Evolutionary conservation across 192 early-diverging fungal species (phyloP).

Genomic region (Irineochytrium annulatum): DNA sequence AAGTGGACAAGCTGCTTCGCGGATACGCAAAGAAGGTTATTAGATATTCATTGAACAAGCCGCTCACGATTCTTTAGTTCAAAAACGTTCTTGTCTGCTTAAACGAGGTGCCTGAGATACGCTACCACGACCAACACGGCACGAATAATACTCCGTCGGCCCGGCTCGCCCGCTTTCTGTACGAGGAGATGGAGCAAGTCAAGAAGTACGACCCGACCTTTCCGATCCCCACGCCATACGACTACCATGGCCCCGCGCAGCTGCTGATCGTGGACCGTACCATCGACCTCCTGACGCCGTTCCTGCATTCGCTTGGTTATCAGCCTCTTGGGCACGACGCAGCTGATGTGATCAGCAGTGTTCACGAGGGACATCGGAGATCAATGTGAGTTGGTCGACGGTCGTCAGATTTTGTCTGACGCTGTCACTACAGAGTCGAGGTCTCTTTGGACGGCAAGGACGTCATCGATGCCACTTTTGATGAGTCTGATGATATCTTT

Average conservation of each 20-base stretch:
- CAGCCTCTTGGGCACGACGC: conserved; percentile 93
- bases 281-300: conserved; percentile 79
- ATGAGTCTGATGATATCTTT: conserved; percentile 14
- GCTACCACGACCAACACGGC: conserved; percentile 73
- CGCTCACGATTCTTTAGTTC: conserved; percentile 7
- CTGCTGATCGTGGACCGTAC: conserved; percentile 89
- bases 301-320: conserved; percentile 96
- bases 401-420: too few relatives aligned
- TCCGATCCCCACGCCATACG: conserved; percentile 27
- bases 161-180: conserved; percentile 33
- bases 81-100: conserved; percentile 34
- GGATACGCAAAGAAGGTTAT: conserved; percentile 32
- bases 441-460: too few relatives aligned
- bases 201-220: conserved; percentile 60
- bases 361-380: too few relatives aligned
- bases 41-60: conserved; percentile 70
- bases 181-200: conserved; percentile 78
- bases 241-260: conserved; percentile 56
- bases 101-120: conserved; percentile 85
- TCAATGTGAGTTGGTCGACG: too few relatives aligned
- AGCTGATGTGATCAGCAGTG: too few relatives aligned
- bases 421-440: too few relatives aligned
- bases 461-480: not conserved
- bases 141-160: conserved; percentile 3
- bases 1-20: conserved; percentile 41